phyloP scores from a whole-genome alignment of 2,329 filamentous ascomycete species.

The Fusarium torulosum region DNA sequence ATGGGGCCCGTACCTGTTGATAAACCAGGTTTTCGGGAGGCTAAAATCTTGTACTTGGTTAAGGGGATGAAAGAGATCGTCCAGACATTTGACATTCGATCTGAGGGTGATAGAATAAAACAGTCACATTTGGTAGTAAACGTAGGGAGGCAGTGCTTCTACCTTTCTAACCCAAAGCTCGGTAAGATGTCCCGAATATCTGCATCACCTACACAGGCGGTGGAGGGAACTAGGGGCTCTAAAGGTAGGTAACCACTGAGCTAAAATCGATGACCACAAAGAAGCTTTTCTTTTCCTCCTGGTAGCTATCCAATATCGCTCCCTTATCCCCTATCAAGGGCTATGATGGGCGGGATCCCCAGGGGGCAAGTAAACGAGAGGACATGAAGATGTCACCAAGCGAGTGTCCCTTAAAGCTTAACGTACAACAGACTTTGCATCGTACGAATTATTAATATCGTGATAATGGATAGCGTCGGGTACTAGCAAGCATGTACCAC shows the following conservation, averaged over 20 bases:
- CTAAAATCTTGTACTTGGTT: conserved; percentile 21
- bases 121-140: not conserved
- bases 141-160: not conserved
- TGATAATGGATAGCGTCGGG: conserved; percentile 4
- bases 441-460: not conserved
- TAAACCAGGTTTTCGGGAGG: conserved; percentile 17
- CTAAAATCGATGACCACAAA: not conserved
- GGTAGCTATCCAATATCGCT: not conserved
- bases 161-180: conserved; percentile 8
- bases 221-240: not conserved
- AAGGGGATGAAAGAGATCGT: not conserved
- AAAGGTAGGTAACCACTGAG: not conserved
- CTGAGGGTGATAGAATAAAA: conserved; percentile 8
- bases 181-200: not conserved
- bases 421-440: not conserved
- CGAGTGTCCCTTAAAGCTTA: conserved; percentile 11
- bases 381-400: not conserved
- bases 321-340: conserved; percentile 12
- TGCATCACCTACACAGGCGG: not conserved
- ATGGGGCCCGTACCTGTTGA: conserved; percentile 1
- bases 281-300: not conserved
- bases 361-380: conserved; percentile 20
- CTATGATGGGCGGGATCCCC: conserved; percentile 9
- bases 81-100: not conserved
- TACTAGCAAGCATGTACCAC: conserved; percentile 3